phyloP scores from a whole-genome alignment of 2,329 filamentous ascomycete genomes.

The Clathrospora elynae region DNA sequence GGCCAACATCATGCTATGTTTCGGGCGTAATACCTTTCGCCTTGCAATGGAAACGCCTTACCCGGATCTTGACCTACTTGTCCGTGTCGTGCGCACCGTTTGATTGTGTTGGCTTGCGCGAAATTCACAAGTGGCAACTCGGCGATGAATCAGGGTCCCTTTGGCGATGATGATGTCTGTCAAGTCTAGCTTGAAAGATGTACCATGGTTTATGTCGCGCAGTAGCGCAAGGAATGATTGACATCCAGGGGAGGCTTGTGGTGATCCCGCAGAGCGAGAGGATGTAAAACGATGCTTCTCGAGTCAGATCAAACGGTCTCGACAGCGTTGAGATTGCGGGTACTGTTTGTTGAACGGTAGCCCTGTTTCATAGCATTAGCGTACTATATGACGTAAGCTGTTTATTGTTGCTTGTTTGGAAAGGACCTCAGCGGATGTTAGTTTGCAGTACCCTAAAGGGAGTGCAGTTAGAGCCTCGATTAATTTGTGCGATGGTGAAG shows the following conservation, averaged over 20 bases:
- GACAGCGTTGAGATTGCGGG: slow-evolving; percentile 6
- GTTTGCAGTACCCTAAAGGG: slow-evolving; percentile 7
- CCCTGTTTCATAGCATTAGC: slow-evolving; percentile 6
- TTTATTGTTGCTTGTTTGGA: slow-evolving; percentile 4
- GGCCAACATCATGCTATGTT: too few relatives aligned
- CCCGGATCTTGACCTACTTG: too few relatives aligned
- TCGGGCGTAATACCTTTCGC: too few relatives aligned
- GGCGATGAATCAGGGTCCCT: too few relatives aligned
- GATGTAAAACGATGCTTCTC: background rate
- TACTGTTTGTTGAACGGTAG: slow-evolving; percentile 3
- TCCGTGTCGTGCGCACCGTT: too few relatives aligned
- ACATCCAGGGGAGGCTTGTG: slow-evolving; percentile 7
- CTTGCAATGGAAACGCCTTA: too few relatives aligned
- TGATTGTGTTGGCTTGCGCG: too few relatives aligned
- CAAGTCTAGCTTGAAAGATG: background rate
- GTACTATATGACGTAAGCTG: too few relatives aligned
- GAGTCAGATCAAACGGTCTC: slow-evolving; percentile 7
- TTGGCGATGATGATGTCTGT: too few relatives aligned
- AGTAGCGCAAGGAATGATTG: slow-evolving; percentile 11
- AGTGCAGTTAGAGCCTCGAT: slow-evolving; percentile 1
- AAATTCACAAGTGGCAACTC: too few relatives aligned
- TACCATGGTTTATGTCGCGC: slow-evolving; percentile 20
- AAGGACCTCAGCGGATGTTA: slow-evolving; percentile 9
- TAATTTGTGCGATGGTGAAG: slow-evolving; percentile 6
- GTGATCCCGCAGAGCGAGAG: background rate